phyloP scores from a whole-genome alignment of 2,329 filamentous ascomycete species.

The Aaosphaeria arxii region DNA sequence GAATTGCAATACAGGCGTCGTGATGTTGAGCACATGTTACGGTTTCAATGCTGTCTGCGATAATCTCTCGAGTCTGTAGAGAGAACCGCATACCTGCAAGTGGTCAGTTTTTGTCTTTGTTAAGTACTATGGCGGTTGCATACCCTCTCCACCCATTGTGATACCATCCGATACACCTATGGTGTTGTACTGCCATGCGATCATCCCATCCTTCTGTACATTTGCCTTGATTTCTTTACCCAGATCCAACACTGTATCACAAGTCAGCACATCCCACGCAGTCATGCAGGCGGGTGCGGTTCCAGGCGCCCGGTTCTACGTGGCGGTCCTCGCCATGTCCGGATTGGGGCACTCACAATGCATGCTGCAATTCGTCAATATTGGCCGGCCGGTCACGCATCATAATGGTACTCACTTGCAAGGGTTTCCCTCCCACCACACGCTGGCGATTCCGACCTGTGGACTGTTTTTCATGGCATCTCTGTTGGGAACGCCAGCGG shows the following conservation, averaged over 20 bases:
- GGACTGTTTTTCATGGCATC: constrained; percentile 86
- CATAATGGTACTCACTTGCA: constrained; percentile 68
- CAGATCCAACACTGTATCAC: constrained; percentile 68
- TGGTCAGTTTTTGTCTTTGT: background rate
- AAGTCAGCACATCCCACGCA: background rate
- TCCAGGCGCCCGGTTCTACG: too few species aligned
- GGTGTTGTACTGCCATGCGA: constrained; percentile 93
- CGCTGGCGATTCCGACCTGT: constrained; percentile 85
- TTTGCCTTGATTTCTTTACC: constrained; percentile 83
- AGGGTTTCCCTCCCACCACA: constrained; percentile 98
- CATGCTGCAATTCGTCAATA: constrained; percentile 41
- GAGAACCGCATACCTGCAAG: constrained; percentile 83
- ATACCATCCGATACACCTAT: constrained; percentile 88
- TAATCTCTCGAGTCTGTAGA: constrained; percentile 84
- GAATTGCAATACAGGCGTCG: constrained; percentile 89
- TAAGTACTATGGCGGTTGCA: background rate
- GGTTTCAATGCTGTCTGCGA: constrained; percentile 91
- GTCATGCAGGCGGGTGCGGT: too few species aligned
- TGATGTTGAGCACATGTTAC: constrained; percentile 90
- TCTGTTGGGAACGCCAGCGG: constrained; percentile 78
- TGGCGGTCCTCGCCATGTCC: too few species aligned
- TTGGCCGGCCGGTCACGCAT: background rate
- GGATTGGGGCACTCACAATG: constrained; percentile 37
- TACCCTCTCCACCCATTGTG: constrained; percentile 91
- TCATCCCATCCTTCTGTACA: constrained; percentile 77